Evolutionary conservation across 2,329 filamentous ascomycete genomes (phyloP), one percentile per base, ranked within the genome.

Genomic region (Pseudogymnoascus sp.): DNA sequence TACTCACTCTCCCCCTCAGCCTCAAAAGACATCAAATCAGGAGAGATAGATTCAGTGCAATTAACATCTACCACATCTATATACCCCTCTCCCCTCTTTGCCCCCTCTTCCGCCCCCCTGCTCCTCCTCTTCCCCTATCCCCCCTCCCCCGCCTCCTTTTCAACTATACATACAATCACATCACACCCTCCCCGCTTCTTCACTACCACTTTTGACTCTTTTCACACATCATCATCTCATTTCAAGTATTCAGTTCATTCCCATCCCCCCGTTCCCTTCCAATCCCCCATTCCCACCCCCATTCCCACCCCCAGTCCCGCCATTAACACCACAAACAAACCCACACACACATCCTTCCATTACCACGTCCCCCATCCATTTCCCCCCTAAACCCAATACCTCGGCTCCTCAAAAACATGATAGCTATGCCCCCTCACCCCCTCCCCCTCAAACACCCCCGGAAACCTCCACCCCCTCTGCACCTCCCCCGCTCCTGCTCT

Each of bases 331-430:
- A 19, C n/a, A 40, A 19, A 4, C 38, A 40, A 40, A 40, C 38
- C 38, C 38, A 40, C 38, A 15, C 38, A 40, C 38, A 15, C 35
- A 38, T 15, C 38, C 35, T 15, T 17, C n/a, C 38, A 40, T 40
- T 40, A 17, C n/a, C 36, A 17, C 6, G 6, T 9, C 17, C 36
- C 36, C n/a, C 38, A 8, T 6, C 26, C 2, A 26, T 26, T 17
- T 8, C 6, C n/a, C n/a, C n/a, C 38, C 38, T 40, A 40, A 40
- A 40, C 8, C 47, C 47, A 88, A 73, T 95, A 96, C 74, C 90
- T 83, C 60, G 92, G 93, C 78, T 96, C 91, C 69, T 96, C 83
- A 76, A 99, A 97, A 31, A 97, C 95, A 76, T 99, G 95, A 76
- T 97, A 99, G 65, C 82, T 79, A 77, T 99, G 95, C 4, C 91